phyloP scores from a whole-genome alignment of 2,329 filamentous ascomycete species.

The Sclerotinia nivalis region DNA sequence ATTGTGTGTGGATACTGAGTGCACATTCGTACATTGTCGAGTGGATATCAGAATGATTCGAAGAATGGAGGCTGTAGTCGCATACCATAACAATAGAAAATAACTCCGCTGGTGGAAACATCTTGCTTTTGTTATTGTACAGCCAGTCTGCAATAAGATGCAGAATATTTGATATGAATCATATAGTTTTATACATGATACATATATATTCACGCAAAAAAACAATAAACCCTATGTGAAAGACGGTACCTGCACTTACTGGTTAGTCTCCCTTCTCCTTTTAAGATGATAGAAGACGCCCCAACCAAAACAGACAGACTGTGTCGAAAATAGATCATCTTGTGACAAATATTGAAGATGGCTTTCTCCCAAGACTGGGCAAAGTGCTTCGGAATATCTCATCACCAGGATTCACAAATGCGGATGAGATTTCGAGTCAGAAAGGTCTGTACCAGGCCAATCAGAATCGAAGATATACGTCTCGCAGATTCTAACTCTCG shows the following conservation, averaged over 20 bases:
- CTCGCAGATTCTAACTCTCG: not conserved
- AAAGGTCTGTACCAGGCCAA: not conserved
- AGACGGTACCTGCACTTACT: not conserved
- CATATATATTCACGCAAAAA: not conserved
- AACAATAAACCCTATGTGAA: not conserved
- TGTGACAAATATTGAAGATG: not conserved
- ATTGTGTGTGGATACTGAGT: not conserved
- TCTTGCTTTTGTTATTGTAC: not conserved
- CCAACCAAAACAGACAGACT: not conserved
- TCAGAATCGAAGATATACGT: not conserved
- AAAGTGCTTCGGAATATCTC: not conserved
- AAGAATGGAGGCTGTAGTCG: not conserved
- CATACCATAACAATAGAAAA: not conserved
- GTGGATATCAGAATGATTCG: not conserved
- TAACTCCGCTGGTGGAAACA: too few species aligned
- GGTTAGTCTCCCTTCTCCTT: not conserved
- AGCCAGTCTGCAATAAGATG: not conserved
- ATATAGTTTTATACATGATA: not conserved
- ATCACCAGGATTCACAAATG: not conserved
- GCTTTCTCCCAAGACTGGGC: not conserved
- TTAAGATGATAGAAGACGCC: not conserved
- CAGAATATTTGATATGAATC: not conserved
- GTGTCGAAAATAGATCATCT: not conserved
- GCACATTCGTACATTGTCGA: not conserved
- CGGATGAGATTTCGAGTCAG: not conserved